Percentiles rank a stretch among this genome's conserved stretches.
Conservation (phyloP, 2,329 filamentous ascomycete species). For the Penicillium brevicompactum region DNA sequence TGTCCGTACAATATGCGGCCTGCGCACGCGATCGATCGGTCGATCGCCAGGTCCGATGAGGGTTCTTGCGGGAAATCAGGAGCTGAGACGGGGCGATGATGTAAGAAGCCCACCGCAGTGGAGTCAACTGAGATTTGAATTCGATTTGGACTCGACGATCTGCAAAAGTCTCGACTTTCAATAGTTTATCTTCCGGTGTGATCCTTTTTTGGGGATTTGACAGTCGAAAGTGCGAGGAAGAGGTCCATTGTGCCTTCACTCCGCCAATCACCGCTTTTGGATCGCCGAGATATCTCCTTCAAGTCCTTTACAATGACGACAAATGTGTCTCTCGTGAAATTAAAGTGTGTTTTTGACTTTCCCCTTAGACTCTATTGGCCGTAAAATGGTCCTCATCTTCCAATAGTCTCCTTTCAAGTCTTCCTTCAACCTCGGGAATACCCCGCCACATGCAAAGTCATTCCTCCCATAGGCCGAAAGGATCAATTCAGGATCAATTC, state of each 20-base stretch:
- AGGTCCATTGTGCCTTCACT: no score
- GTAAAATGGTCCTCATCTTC: no score
- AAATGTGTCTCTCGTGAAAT: no score
- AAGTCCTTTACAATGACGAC: no score
- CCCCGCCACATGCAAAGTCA: no score
- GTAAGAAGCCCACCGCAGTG: not conserved
- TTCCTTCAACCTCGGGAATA: no score
- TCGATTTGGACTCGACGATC: not conserved
- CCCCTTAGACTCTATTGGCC: no score
- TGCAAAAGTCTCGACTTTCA: not conserved
- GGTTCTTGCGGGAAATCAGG: conserved; percentile 10
- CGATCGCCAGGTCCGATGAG: conserved; percentile 15
- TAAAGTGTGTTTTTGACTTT: no score
- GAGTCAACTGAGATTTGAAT: not conserved
- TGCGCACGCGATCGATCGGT: conserved; percentile 20
- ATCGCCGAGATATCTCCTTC: not conserved
- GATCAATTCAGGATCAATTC: not conserved
- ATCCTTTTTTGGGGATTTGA: not conserved
- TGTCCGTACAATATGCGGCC: not conserved
- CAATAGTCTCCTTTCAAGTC: no score
- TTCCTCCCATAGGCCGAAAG: no score
- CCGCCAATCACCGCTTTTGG: not conserved
- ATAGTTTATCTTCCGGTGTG: not conserved
- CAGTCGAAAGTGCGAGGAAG: not conserved
- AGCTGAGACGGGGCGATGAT: not conserved